Conservation (phyloP, 2,329 filamentous ascomycete species). For the Xylariales sp. region DNA sequence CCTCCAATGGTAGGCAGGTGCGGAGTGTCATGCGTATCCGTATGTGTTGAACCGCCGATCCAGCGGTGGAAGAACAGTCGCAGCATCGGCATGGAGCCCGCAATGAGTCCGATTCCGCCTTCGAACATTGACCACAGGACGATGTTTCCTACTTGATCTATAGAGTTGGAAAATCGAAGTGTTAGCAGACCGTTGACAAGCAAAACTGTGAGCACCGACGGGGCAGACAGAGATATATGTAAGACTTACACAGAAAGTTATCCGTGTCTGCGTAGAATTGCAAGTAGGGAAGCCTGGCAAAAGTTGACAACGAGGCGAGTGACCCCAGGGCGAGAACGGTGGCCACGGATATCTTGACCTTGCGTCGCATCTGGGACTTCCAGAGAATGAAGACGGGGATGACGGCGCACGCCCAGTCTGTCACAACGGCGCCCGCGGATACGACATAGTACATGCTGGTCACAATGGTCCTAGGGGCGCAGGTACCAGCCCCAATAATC, state of each 20-base stretch:
- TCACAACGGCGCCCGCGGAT: slow-evolving; percentile 7
- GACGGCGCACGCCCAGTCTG: slow-evolving; percentile 9
- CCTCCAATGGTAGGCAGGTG: background rate
- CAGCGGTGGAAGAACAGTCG: slow-evolving; percentile 2
- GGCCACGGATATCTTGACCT: slow-evolving; percentile 7
- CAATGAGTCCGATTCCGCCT: background rate
- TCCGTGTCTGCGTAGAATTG: slow-evolving; percentile 3
- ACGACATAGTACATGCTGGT: slow-evolving; percentile 7
- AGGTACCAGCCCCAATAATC: slow-evolving; percentile 1
- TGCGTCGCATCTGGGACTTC: slow-evolving; percentile 7
- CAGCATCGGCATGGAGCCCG: background rate
- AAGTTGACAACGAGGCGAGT: slow-evolving; percentile 7
- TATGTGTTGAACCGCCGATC: slow-evolving; percentile 1
- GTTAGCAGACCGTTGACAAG: background rate
- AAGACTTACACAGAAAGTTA: slow-evolving; percentile 8
- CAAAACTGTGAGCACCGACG: background rate
- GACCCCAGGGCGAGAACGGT: slow-evolving; percentile 6
- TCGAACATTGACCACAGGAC: slow-evolving; percentile 7
- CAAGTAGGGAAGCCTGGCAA: slow-evolving; percentile 7
- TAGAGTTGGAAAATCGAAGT: background rate
- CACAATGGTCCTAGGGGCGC: background rate
- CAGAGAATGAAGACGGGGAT: slow-evolving; percentile 8
- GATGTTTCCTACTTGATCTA: slow-evolving; percentile 4
- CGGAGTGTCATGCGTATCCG: background rate
- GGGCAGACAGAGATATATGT: too few relatives aligned